Base-by-base conservation (phyloP, 2,329 filamentous ascomycete species). In the Curvularia eragrostidis region DNA sequence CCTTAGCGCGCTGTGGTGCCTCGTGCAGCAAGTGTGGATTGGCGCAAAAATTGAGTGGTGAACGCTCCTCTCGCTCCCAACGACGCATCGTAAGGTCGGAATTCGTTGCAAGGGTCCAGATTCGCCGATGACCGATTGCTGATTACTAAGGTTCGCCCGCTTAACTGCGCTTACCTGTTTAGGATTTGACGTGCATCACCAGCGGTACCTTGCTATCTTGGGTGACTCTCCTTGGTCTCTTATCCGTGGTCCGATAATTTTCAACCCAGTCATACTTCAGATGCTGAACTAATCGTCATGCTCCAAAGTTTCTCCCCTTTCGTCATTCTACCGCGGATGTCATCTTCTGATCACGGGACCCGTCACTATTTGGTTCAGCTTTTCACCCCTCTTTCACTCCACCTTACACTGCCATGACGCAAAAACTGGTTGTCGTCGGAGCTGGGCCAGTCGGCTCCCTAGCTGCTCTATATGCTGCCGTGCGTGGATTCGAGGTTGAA, bases 361-460 rank as follows among this genome's bases (percentile, higher is more conserved):
- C 12, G 18, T 18, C 13, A 15, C 30, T 46, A 21, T 41, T 19
- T 9, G n/a, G 24, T 41, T 15, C 21, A 30, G 13, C 4, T 30
- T 32, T 49, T 39, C 24, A 13, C 41, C 13, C 41, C 47, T 44
- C 43, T 19, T 34, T 28, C n/a, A 4, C 30, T 18, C 19, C 36
- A 15, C 19, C 34, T 54, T 26, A 21, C 44, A 50, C 46, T 53
- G 18, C 38, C 47, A 75, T 76, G 71, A 58, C 69, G 36, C 85
- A 91, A 69, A 95, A 91, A 77, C 87, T 90, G 54, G 84, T 96
- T 19, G 85, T 99, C 46, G 89, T 99, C 48, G 95, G 95, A 52
- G 95, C 93, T 53, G 95, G 95, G 1, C 95, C 95, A 0, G 95
- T 99, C 7, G 95, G 95, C 38, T 91, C 93, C 10, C 82, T 99